Evolutionary conservation across 108 stramenopile species (phyloP).

Genomic region (Bacterosira constricta): DNA sequence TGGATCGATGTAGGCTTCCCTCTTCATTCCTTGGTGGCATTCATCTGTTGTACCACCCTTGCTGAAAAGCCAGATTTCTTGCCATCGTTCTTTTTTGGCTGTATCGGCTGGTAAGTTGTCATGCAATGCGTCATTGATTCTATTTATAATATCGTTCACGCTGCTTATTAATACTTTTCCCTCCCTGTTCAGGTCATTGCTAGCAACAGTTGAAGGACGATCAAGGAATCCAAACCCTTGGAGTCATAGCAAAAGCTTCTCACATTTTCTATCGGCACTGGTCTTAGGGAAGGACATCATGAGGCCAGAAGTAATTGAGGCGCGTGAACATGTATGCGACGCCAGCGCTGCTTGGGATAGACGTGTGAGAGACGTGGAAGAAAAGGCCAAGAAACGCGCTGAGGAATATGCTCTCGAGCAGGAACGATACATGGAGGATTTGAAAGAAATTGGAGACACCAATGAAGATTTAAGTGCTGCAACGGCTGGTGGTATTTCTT

Average conservation of each 20-base stretch:
- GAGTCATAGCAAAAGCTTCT: conserved; percentile 52
- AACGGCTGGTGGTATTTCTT: conserved; percentile 38
- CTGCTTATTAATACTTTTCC: not conserved
- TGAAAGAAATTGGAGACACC: conserved; percentile 60
- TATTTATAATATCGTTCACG: not conserved
- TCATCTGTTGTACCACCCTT: conserved; percentile 49
- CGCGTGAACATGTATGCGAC: conserved; percentile 54
- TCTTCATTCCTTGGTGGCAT: conserved; percentile 62
- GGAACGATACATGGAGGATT: conserved; percentile 57
- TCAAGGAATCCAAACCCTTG: conserved; percentile 56
- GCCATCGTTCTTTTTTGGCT: conserved; percentile 69
- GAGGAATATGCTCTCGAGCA: conserved; percentile 42
- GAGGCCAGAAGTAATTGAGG: conserved; percentile 39
- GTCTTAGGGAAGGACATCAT: conserved; percentile 41
- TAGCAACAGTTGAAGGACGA: conserved; percentile 56
- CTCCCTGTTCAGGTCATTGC: conserved; percentile 40
- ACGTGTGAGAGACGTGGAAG: conserved; percentile 53
- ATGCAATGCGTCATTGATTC: not conserved
- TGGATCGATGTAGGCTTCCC: conserved; percentile 48
- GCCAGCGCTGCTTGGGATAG: conserved; percentile 23
- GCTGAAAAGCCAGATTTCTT: conserved; percentile 69
- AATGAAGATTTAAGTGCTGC: conserved; percentile 63
- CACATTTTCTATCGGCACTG: conserved; percentile 46
- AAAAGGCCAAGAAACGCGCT: conserved; percentile 46
- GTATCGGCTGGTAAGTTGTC: conserved; percentile 34